Evolutionary conservation across 2,329 filamentous ascomycete species (phyloP).

Genomic region (Parastagonospora nodorum): DNA sequence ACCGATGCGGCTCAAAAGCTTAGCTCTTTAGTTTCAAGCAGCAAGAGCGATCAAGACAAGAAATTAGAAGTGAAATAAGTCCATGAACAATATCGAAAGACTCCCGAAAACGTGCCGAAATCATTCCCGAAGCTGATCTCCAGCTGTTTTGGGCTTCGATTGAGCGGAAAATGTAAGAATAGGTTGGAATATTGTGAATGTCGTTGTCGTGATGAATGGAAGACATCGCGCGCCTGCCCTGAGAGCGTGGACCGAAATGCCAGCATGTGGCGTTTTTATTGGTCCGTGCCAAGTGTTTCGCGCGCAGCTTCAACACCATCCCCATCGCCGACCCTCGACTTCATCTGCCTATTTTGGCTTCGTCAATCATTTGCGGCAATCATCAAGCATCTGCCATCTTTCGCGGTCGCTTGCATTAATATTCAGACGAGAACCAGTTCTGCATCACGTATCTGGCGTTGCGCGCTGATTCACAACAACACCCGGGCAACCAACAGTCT

Average conservation of each 20-base stretch:
- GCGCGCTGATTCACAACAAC: conserved; percentile 27
- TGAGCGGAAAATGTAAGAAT: not conserved
- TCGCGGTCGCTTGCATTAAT: conserved; percentile 9
- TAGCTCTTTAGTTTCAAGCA: conserved; percentile 10
- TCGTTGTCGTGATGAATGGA: conserved; percentile 22
- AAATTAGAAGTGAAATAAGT: conserved; percentile 17
- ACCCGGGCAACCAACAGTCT: conserved; percentile 17
- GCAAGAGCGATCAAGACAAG: conserved; percentile 22
- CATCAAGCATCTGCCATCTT: conserved; percentile 14
- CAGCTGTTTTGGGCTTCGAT: conserved; percentile 6
- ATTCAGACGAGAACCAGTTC: conserved; percentile 6
- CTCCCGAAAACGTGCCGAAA: conserved; percentile 35
- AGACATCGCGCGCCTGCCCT: conserved; percentile 10
- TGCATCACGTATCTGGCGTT: conserved; percentile 22
- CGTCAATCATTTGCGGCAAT: conserved; percentile 14
- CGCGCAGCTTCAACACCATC: conserved; percentile 26
- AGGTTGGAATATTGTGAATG: conserved; percentile 12
- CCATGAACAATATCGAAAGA: conserved; percentile 19
- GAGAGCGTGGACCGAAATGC: not conserved
- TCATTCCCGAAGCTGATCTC: not conserved
- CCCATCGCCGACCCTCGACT: conserved; percentile 17
- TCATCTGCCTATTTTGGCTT: conserved; percentile 17
- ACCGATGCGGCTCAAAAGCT: no score
- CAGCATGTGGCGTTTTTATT: conserved; percentile 14
- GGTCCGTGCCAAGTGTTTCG: conserved; percentile 20